These are phyloP conservation scores for Trebouxia sp. DNA, from an alignment of 139 green algal species.

Conservation along the genomic window DNA sequence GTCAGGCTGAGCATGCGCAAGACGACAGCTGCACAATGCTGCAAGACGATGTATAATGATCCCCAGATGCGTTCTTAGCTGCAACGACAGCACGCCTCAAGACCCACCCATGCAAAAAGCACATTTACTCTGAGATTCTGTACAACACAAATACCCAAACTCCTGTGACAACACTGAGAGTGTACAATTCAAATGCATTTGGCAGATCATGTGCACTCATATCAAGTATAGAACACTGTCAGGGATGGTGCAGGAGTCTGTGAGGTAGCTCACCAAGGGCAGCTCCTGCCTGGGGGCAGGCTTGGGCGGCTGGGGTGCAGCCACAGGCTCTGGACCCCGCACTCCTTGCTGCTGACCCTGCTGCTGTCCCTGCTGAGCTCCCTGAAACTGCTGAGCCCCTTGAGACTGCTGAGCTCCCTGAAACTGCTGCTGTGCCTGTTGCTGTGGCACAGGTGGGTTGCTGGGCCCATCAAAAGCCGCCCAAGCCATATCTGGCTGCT, in stretches of 20 bases:
- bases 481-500: not conserved
- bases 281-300: slow-evolving; percentile 14
- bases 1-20: no score
- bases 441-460: not conserved
- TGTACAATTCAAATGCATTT: no score
- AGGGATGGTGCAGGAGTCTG: not conserved
- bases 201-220: no score
- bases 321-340: not conserved
- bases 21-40: no score
- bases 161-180: no score
- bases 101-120: no score
- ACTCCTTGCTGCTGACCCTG: not conserved
- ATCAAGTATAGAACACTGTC: no score
- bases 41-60: no score
- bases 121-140: no score
- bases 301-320: not conserved
- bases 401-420: not conserved
- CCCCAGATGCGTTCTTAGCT: no score
- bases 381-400: not conserved
- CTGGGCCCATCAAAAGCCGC: not conserved
- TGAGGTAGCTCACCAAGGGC: not conserved
- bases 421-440: not conserved
- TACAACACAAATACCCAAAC: no score
- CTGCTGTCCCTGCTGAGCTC: not conserved
- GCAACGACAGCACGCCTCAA: no score